Conservation (phyloP, 2,329 filamentous ascomycete genomes). For the Trichoderma oligosporum region DNA sequence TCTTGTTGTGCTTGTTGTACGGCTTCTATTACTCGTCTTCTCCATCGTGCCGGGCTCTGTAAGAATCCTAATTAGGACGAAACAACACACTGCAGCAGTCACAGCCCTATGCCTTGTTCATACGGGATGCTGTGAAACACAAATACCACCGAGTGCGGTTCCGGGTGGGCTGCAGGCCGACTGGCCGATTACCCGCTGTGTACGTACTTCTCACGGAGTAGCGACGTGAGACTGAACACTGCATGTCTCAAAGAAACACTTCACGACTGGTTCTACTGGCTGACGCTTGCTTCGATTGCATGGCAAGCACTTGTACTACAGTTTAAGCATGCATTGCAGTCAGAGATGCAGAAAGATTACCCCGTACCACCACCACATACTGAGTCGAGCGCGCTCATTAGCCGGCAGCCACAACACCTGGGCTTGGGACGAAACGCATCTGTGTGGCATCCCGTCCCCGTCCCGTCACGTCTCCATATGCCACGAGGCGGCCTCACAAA, state of each 20-base stretch:
- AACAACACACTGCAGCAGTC: background rate
- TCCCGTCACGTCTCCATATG: conserved; percentile 13
- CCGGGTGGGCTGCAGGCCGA: background rate
- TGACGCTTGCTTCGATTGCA: background rate
- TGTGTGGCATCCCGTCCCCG: background rate
- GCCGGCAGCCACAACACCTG: conserved; percentile 10
- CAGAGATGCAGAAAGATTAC: too few species aligned
- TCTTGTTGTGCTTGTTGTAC: conserved; percentile 1
- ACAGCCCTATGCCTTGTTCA: conserved; percentile 7
- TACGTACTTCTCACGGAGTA: background rate
- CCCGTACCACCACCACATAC: background rate
- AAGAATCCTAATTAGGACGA: conserved; percentile 1
- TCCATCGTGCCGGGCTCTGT: background rate
- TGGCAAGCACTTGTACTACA: background rate
- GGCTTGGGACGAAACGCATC: conserved; percentile 9
- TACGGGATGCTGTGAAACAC: conserved; percentile 1
- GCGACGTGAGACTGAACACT: background rate
- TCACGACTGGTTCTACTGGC: background rate
- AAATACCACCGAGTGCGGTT: background rate
- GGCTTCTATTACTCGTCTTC: background rate
- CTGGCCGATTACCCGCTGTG: background rate
- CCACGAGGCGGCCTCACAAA: conserved; percentile 18
- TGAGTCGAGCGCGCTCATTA: background rate
- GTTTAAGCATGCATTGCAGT: conserved; percentile 1
- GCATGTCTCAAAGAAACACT: background rate